Evolutionary conservation across 805 yeast species (phyloP).

Genomic region (Candida nitratophila): DNA sequence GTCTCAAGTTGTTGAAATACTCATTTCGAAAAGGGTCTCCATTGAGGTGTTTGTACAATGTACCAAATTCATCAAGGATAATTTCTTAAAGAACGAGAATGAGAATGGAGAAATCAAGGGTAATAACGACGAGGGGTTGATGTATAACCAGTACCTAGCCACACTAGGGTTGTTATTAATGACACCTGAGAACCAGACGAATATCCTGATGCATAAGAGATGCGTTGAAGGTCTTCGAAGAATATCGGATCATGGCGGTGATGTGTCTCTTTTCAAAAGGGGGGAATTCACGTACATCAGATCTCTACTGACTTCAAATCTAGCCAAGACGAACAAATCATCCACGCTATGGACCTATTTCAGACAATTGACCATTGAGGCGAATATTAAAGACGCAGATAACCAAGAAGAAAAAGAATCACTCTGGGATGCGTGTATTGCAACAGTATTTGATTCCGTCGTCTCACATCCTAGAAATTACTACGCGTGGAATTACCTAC

Average conservation of each 20-base stretch:
- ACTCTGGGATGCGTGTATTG: slow-evolving; percentile 1
- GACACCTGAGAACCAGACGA: slow-evolving; percentile 23
- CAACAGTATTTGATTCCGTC: slow-evolving; percentile 26
- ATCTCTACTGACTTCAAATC: slow-evolving; percentile 15
- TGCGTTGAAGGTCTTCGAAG: not conserved
- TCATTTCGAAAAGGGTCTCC: slow-evolving; percentile 8
- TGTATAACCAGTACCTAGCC: not conserved
- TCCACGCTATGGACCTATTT: slow-evolving; percentile 25
- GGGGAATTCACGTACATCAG: slow-evolving; percentile 3
- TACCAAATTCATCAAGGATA: slow-evolving; percentile 5
- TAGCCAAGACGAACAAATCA: slow-evolving; percentile 26
- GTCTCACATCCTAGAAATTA: slow-evolving; percentile 38
- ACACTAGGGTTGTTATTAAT: slow-evolving; percentile 19
- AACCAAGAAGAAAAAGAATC: too few species aligned
- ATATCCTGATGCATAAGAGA: slow-evolving; percentile 10
- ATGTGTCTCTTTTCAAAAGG: not conserved
- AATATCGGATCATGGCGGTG: not conserved
- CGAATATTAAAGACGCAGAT: too few species aligned
- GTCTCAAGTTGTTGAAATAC: slow-evolving; percentile 8
- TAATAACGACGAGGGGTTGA: too few species aligned
- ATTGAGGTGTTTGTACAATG: slow-evolving; percentile 13
- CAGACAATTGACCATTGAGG: slow-evolving; percentile 10
- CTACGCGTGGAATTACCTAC: slow-evolving; percentile 33
- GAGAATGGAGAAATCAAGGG: too few species aligned
- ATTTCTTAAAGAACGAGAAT: not conserved